A percentile compares a stretch with the other conserved stretches of the same genome.
Evolutionary conservation across 371 early-diverging fungal genomes (phyloP).

Genomic region (Nematocida parisii): DNA sequence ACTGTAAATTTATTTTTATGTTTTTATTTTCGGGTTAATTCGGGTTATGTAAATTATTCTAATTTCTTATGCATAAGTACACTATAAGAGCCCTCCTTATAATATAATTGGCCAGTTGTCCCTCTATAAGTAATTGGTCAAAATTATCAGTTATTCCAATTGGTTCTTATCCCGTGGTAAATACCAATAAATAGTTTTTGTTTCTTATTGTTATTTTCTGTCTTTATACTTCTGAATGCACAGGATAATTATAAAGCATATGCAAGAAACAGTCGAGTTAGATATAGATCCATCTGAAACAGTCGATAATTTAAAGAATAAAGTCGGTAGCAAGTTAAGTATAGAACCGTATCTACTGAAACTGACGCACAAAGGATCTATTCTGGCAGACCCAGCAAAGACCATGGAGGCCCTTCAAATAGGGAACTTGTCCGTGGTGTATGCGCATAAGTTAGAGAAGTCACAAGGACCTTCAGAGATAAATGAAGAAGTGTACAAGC

Average conservation of each 20-base stretch:
- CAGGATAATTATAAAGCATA: slow-evolving; percentile 61
- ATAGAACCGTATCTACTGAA: slow-evolving; percentile 39
- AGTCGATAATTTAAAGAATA: slow-evolving; percentile 61
- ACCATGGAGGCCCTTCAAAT: slow-evolving; percentile 53
- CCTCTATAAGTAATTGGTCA: too few species aligned
- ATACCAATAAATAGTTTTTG: slow-evolving; percentile 24
- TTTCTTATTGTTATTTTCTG: slow-evolving; percentile 54
- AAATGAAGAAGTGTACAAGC: slow-evolving; percentile 35
- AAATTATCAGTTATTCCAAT: background rate
- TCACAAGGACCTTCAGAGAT: slow-evolving; percentile 18
- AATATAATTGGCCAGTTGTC: too few species aligned
- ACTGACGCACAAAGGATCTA: slow-evolving; percentile 59
- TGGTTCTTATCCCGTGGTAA: background rate
- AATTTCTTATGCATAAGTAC: too few species aligned
- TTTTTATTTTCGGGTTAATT: too few species aligned
- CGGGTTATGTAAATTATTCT: too few species aligned
- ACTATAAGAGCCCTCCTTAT: too few species aligned
- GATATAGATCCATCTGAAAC: slow-evolving; percentile 53
- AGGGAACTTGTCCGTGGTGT: slow-evolving; percentile 38
- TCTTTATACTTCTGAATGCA: slow-evolving; percentile 16
- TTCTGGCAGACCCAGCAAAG: slow-evolving; percentile 57
- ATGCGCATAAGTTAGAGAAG: slow-evolving; percentile 54
- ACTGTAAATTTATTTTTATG: too few species aligned
- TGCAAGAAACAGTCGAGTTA: slow-evolving; percentile 53
- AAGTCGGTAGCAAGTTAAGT: slow-evolving; percentile 52